Conservation (phyloP, 257 asterid genomes). For the Petunia axillaris region DNA sequence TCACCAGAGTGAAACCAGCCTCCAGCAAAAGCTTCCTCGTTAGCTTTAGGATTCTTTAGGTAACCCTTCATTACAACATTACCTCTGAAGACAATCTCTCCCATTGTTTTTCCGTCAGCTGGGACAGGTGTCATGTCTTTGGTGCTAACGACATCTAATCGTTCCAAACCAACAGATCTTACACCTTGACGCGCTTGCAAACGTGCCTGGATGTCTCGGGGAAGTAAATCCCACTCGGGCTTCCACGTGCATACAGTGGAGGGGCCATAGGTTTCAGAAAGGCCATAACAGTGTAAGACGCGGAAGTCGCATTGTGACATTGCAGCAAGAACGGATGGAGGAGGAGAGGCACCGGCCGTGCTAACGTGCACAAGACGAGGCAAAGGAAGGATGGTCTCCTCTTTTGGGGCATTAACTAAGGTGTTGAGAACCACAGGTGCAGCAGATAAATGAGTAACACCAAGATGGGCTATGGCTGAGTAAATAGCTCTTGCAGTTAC, state of each 20-base stretch:
- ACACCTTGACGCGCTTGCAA: conserved; percentile 84
- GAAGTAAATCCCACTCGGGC: conserved; percentile 91
- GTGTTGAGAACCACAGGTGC: conserved; percentile 96
- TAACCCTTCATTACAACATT: conserved; percentile 92
- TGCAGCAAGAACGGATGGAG: conserved; percentile 75
- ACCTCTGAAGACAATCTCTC: conserved; percentile 89
- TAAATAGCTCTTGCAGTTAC: conserved; percentile 84
- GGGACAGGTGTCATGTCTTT: conserved; percentile 72
- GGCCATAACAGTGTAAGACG: conserved; percentile 89
- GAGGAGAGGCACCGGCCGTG: conserved; percentile 99
- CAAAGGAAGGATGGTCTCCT: conserved; percentile 71
- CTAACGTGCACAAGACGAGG: conserved; percentile 81
- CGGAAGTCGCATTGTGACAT: conserved; percentile 81
- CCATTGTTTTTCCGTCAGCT: conserved; percentile 76
- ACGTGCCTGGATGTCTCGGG: conserved; percentile 71
- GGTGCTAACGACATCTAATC: conserved; percentile 64
- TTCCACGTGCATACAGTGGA: conserved; percentile 93
- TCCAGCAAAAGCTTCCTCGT: conserved; percentile 65
- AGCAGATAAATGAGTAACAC: conserved; percentile 94
- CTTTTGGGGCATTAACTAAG: conserved; percentile 66
- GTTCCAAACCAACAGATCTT: conserved; percentile 68
- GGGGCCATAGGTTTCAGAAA: conserved; percentile 92
- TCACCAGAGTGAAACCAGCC: conserved; percentile 99
- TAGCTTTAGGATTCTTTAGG: conserved; percentile 84
- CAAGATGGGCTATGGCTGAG: conserved; percentile 77